Evolutionary conservation across 192 early-diverging fungal species (phyloP).

Genomic region (Linnemannia elongata): DNA sequence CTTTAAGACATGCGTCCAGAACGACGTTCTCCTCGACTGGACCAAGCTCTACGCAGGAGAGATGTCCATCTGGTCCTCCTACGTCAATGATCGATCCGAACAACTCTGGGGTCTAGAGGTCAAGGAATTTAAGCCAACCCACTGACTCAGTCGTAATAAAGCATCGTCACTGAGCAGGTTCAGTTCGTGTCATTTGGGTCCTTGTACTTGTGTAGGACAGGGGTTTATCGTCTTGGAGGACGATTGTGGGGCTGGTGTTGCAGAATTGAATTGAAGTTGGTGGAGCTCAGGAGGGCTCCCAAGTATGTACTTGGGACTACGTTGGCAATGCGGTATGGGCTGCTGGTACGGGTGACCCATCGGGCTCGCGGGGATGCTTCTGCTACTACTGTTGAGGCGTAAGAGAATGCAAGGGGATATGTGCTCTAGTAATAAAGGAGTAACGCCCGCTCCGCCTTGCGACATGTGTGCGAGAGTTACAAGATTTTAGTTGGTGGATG

Average conservation of each 20-base stretch:
- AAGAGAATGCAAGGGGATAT: neutral
- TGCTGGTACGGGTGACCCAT: neutral
- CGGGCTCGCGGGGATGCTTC: neutral
- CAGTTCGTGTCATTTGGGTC: conserved; percentile 2
- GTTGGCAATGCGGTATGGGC: conserved; percentile 11
- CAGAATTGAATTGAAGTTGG: conserved; percentile 13
- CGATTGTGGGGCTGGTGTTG: conserved; percentile 15
- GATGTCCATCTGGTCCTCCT: conserved; percentile 60
- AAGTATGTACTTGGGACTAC: conserved; percentile 3
- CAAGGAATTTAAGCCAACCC: conserved; percentile 68
- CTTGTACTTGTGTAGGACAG: conserved; percentile 13
- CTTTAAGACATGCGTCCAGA: conserved; percentile 63
- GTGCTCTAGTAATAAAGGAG: no score
- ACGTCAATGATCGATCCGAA: conserved; percentile 63
- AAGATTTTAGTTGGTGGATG: no score
- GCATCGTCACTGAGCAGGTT: conserved; percentile 10
- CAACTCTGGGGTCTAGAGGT: conserved; percentile 74
- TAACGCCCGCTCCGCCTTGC: no score
- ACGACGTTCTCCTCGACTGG: conserved; percentile 73
- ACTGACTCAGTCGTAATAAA: conserved; percentile 30
- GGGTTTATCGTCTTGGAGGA: conserved; percentile 17
- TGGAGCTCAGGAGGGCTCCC: conserved; percentile 4
- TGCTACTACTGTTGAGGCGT: neutral
- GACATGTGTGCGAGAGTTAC: no score
- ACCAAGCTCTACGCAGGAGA: conserved; percentile 66